Evolutionary conservation across 495 filamentous ascomycete species (phyloP), one percentile per base, ranked within the genome.

Genomic region (Penicillium manginii): DNA sequence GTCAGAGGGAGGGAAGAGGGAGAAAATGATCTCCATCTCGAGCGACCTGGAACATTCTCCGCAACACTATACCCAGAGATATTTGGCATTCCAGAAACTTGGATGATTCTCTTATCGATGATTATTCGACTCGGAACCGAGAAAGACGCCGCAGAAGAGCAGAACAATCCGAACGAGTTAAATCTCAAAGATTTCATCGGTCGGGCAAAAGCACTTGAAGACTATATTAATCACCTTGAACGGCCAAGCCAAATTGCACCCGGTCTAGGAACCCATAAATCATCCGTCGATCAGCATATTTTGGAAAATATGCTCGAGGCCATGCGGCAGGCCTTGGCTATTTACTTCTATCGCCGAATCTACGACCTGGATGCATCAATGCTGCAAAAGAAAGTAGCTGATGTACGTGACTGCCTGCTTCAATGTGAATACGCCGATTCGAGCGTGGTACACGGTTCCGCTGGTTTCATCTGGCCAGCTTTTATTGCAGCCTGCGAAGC

Each of bases 401-500:
- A 56, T 12, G 60, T 72, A 10, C 57, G 61, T 9, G 64, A 72
- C n/a, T 53, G 57, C 12, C 33, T 68, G 19, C 40, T 63, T 1
- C 60, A 65, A 26, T 60, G 55, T 43, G 54, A 67, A 11, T 23
- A 61, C n/a, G 50, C 53, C 10, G 63, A 66, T 26, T 60, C 60
- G 1, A 60, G 57, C 17, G 57, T 63, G 4, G 60, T 66, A 0
- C 63, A 66, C 31, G 60, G 60, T 7, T 66, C 63, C 2, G 60
- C 63, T 7, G 57, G 63, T 0, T 66, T 66, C 26, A 59, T 70
- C 6, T 72, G 69, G 69, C 56, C 64, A n/a, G 67, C 63, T 2
- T 70, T 72, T 46, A 65, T 72, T 37, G 64, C 69, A 4, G 66
- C 67, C 0, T 70, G 69, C 50, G 67, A 72, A 48, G 69, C 69